Base-by-base conservation (phyloP, 129 eudicot genomes). In the Chrysanthemum seticuspe region DNA sequence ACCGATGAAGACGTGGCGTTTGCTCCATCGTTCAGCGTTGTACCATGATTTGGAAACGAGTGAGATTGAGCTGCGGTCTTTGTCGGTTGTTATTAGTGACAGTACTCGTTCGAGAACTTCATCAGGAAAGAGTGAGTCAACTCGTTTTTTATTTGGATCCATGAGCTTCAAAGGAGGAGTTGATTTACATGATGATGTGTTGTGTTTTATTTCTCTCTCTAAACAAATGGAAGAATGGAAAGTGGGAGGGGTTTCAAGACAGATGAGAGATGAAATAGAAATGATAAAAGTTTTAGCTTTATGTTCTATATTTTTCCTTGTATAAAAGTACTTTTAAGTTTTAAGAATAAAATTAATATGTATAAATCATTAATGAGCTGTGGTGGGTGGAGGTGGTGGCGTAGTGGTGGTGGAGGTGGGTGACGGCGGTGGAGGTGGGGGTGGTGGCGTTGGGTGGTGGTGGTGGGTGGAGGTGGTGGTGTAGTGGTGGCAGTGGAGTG, bases 11-110 rank as follows among this genome's bases (percentile, higher is more conserved):
- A 91, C 78, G 73, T 77, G 84, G 23, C 85, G 83, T 78, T 96
- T 72, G 48, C 85, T 80, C 91, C 91, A 84, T 13, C 97, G 84
- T 72, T 91, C 97, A 15, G 92, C 93, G 67, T 86, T 79, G 80
- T 88, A 91, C 93, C 92, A 88, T 27, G 83, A 88, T 61, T 88
- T 91, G 48, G 96, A 89, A 13, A 91, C 97, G 9, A 84, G 87
- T 11, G 96, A 88, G 3, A 83, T 83, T 52, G 90, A 84, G 73
- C 83, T 88, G 55, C 96, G 81, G 80, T 91, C 97, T 57, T 83
- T 88, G 74, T 78, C 76, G 0, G 89, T 83, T 59, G 67, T 68
- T 53, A 88, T 48, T 34, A 86, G 72, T 29, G 96, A 79, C 23
- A 91, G 76, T 3, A 92, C 96, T 59, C 81, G 84, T 52, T 87